Base-by-base conservation (phyloP, 2,329 filamentous ascomycete species). In the Penicillium sp. region DNA sequence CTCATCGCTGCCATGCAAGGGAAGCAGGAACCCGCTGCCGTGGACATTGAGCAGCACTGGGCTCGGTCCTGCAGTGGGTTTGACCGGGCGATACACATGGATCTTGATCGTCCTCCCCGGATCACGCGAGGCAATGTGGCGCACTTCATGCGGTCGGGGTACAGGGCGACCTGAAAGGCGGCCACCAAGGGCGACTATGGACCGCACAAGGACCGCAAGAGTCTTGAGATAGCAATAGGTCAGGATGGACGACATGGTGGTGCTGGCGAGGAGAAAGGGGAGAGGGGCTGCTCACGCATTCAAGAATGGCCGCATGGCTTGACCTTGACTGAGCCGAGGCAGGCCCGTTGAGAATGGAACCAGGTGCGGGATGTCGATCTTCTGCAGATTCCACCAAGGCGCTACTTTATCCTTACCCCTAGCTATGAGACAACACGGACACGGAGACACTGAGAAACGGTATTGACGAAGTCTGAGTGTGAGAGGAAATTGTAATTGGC, bases 31-130 rank as follows among this genome's bases (percentile, higher is more conserved):
- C 5, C 73, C 74, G 47, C 73, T 74, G 8, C 73, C 73, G 28
- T 75, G 71, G 35, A 73, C 73, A 51, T 75, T 75, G 42, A 75
- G 54, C 20, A 76, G 65, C 1, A 75, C 67, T 2, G 73, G 72
- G 1, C 63, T 62, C 22, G 71, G 70, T 1, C 60, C 63, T 1
- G 54, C 25, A 7, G 52, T 54, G 31, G 61, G 53, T 17, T 53
- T 35, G 31, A 59, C 10, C 31, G 68, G 38, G 25, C 59, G 67
- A 57, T 76, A 75, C 54, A 75, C 54, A 64, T 75, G 69, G 22
- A 62, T 66, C 61, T 69, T 75, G 63, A 75, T 73, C 10, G 61
- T 65, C 58, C 72, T 65, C 12, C 60, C 53, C 10, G 59, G 39
- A 47, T 76, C 73, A 34, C 73, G 67, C 12, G 71, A 74, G 35